Conservation (phyloP, 352 stramenopile genomes). For the Pythium angustatum region DNA sequence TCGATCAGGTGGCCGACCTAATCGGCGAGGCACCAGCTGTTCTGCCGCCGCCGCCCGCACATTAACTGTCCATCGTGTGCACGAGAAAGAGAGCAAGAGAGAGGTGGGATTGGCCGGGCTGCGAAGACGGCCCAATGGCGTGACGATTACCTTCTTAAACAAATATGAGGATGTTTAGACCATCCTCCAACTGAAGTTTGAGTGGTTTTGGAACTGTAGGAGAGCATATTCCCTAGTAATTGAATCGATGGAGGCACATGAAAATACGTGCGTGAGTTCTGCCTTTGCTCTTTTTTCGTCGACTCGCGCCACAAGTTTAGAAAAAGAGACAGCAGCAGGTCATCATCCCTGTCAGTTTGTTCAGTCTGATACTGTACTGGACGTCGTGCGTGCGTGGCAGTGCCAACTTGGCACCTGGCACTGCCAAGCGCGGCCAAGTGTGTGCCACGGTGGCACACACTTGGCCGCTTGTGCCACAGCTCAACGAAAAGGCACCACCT, state of each 20-base stretch:
- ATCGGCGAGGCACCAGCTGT: not conserved
- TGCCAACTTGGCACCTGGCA: no score
- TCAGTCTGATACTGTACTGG: constrained; percentile 6
- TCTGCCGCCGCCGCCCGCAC: not conserved
- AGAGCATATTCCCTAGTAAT: no score
- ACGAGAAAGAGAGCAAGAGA: not conserved
- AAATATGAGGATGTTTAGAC: constrained; percentile 1
- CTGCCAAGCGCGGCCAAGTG: no score
- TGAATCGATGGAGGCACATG: no score
- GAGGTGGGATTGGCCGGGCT: constrained; percentile 1
- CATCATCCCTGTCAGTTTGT: not conserved
- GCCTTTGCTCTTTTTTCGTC: constrained; percentile 16
- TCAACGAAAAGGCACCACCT: no score
- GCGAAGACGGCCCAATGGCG: not conserved
- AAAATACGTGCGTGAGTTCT: not conserved
- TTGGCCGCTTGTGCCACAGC: no score
- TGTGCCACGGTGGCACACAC: no score
- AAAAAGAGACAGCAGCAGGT: not conserved
- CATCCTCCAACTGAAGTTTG: not conserved
- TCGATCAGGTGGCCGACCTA: constrained; percentile 1
- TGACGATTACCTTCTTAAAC: not conserved
- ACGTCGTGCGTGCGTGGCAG: no score
- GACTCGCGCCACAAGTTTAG: constrained; percentile 4
- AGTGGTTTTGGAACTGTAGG: not conserved
- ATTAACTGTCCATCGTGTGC: constrained; percentile 1